Evolutionary conservation across 2,329 filamentous ascomycete species (phyloP).

Genomic region (Drechmeria coniospora): DNA sequence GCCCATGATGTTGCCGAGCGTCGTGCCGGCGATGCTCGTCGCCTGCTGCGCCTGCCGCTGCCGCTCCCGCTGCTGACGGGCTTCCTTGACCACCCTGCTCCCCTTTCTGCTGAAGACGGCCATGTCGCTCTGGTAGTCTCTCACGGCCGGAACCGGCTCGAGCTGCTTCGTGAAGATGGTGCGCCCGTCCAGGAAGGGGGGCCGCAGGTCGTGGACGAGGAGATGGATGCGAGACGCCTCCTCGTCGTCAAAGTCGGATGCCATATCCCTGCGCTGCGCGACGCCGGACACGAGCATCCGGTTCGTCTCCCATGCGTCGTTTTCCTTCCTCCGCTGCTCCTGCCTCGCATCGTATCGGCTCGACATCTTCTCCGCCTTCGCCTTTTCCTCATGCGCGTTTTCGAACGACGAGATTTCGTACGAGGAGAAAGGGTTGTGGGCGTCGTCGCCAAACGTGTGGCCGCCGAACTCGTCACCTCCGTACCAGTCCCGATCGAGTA

Average conservation of each 20-base stretch:
- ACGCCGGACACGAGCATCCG: constrained; percentile 95
- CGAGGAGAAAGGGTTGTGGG: constrained; percentile 80
- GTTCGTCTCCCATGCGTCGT: constrained; percentile 97
- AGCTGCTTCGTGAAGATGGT: constrained; percentile 96
- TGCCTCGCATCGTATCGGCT: constrained; percentile 53
- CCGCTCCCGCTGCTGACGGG: constrained; percentile 79
- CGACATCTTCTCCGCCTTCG: constrained; percentile 65
- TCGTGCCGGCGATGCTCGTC: constrained; percentile 81
- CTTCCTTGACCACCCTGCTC: constrained; percentile 82
- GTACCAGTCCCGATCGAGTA: constrained; percentile 87
- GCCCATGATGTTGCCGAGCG: constrained; percentile 87
- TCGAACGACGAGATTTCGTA: constrained; percentile 62
- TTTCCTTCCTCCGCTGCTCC: constrained; percentile 80
- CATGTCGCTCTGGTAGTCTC: constrained; percentile 95
- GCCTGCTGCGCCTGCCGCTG: constrained; percentile 91
- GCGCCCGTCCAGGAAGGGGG: constrained; percentile 86
- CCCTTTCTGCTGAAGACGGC: constrained; percentile 94
- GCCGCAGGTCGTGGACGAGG: constrained; percentile 81
- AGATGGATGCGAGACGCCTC: constrained; percentile 82
- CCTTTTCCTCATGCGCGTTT: constrained; percentile 60
- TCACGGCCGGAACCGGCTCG: constrained; percentile 83
- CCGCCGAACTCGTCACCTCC: constrained; percentile 67
- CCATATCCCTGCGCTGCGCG: constrained; percentile 72
- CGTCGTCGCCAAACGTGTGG: constrained; percentile 76
- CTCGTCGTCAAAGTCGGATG: constrained; percentile 77